Percentiles rank a stretch among this genome's conserved stretches.
These are phyloP conservation scores for Apiotrichum laibachii DNA, from an alignment of 1,284 basidiomycete species.

Conservation along the genomic window DNA sequence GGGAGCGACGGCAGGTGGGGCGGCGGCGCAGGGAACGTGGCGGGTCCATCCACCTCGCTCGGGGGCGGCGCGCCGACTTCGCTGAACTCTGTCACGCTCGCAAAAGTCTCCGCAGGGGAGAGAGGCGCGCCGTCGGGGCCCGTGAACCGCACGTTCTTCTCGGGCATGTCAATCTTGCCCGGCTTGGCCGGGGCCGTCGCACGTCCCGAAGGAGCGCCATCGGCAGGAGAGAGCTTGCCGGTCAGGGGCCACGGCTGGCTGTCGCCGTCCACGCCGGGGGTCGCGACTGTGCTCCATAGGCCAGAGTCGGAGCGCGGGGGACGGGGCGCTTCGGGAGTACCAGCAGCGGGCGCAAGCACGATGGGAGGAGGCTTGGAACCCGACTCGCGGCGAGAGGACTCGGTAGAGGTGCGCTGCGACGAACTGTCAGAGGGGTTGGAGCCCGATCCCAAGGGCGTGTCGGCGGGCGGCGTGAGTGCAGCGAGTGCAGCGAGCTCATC, in stretches of 20 bases:
- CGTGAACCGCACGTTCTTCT: constrained; percentile 46
- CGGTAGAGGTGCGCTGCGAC: background rate
- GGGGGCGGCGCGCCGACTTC: constrained; percentile 45
- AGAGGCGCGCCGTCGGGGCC: constrained; percentile 50
- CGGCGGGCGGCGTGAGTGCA: background rate
- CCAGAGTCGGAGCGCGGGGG: constrained; percentile 24
- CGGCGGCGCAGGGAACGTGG: background rate
- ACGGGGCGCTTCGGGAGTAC: constrained; percentile 3
- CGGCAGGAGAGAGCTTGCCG: background rate
- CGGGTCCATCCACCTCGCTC: constrained; percentile 17
- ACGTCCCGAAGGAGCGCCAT: background rate
- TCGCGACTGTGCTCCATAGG: constrained; percentile 48
- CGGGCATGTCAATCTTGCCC: constrained; percentile 17
- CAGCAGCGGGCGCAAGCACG: background rate
- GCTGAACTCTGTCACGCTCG: constrained; percentile 38
- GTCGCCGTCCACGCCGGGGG: constrained; percentile 43
- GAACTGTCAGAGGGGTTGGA: background rate
- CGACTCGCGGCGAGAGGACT: background rate
- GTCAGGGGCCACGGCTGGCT: constrained; percentile 10
- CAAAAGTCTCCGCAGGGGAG: constrained; percentile 36
- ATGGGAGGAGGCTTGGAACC: constrained; percentile 4
- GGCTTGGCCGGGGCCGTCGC: constrained; percentile 5
- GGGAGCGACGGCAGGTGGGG: constrained; percentile 22
- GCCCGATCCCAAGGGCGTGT: background rate
- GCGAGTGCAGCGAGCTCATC: background rate